Evolutionary conservation across 257 asterid genomes (phyloP).

Genomic region (Solanum chmielewskii): DNA sequence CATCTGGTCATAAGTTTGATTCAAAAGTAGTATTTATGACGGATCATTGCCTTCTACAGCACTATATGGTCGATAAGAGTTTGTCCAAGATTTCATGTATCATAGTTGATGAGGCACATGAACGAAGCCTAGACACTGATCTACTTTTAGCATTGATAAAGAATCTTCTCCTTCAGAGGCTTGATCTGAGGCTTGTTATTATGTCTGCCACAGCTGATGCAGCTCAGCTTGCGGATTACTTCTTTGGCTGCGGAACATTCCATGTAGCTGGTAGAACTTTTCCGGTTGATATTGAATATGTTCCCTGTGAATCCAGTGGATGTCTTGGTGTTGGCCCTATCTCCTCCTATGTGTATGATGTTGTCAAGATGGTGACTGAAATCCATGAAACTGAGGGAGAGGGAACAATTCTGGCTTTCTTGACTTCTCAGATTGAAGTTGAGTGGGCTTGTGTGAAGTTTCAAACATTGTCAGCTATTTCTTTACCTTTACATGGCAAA

Average conservation of each 20-base stretch:
- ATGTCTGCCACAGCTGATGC: slow-evolving; percentile 98
- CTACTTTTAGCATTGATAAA: slow-evolving; percentile 74
- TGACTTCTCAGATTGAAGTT: slow-evolving; percentile 75
- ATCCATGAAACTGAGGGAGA: slow-evolving; percentile 48
- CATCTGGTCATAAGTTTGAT: slow-evolving; percentile 38
- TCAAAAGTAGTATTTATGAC: slow-evolving; percentile 64
- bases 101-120: slow-evolving; percentile 95
- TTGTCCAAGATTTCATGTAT: slow-evolving; percentile 62
- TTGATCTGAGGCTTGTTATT: slow-evolving; percentile 62
- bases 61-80: slow-evolving; percentile 59
- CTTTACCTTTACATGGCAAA: slow-evolving; percentile 60
- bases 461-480: slow-evolving; percentile 26
- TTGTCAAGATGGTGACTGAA: slow-evolving; percentile 42
- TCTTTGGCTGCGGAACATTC: slow-evolving; percentile 55
- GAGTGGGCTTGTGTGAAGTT: slow-evolving; percentile 72
- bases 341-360: slow-evolving; percentile 62
- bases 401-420: slow-evolving; percentile 83
- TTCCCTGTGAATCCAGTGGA: slow-evolving; percentile 40
- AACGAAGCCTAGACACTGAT: slow-evolving; percentile 91
- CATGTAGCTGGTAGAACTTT: slow-evolving; percentile 69
- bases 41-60: slow-evolving; percentile 78
- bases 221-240: slow-evolving; percentile 58
- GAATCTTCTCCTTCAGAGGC: slow-evolving; percentile 54
- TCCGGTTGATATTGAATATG: slow-evolving; percentile 68
- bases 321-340: slow-evolving; percentile 22